Evolutionary conservation across 768 basidiomycete species (phyloP).

Genomic region (Suillus brevipes): DNA sequence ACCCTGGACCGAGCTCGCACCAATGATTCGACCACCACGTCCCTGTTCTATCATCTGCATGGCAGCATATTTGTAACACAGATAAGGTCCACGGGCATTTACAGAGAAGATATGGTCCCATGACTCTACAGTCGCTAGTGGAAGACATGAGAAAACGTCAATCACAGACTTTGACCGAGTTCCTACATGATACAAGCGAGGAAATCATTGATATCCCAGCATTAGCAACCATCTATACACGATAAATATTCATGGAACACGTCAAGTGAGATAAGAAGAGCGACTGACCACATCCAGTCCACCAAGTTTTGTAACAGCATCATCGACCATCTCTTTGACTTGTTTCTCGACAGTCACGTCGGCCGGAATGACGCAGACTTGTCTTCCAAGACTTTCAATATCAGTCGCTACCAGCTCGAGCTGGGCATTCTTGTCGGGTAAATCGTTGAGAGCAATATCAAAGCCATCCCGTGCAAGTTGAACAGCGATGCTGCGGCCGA

Average conservation of each 20-base stretch:
- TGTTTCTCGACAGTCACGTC: slow-evolving; percentile 10
- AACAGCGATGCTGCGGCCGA: slow-evolving; percentile 27
- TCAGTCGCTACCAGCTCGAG: slow-evolving; percentile 8
- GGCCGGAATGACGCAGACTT: background rate
- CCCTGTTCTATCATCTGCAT: slow-evolving; percentile 58
- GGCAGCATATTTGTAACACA: slow-evolving; percentile 66
- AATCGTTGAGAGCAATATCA: slow-evolving; percentile 16
- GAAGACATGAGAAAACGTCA: background rate
- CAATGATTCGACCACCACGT: slow-evolving; percentile 55
- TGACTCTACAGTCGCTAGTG: slow-evolving; percentile 34
- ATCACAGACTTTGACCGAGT: background rate
- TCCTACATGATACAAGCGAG: slow-evolving; percentile 15
- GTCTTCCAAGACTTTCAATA: background rate
- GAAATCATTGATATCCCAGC: slow-evolving; percentile 16
- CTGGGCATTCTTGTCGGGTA: slow-evolving; percentile 5
- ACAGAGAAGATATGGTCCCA: slow-evolving; percentile 47
- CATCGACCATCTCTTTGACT: slow-evolving; percentile 18
- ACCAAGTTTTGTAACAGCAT: slow-evolving; percentile 11
- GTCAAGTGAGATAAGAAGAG: background rate
- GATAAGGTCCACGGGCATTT: slow-evolving; percentile 58
- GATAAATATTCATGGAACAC: background rate
- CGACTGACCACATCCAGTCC: slow-evolving; percentile 16
- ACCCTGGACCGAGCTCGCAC: slow-evolving; percentile 29
- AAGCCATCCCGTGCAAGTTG: slow-evolving; percentile 29
- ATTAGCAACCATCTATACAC: slow-evolving; percentile 28